Evolutionary conservation across 352 stramenopile genomes (phyloP), one percentile per base, ranked within the genome.

Genomic region (Globisporangium sylvaticum): DNA sequence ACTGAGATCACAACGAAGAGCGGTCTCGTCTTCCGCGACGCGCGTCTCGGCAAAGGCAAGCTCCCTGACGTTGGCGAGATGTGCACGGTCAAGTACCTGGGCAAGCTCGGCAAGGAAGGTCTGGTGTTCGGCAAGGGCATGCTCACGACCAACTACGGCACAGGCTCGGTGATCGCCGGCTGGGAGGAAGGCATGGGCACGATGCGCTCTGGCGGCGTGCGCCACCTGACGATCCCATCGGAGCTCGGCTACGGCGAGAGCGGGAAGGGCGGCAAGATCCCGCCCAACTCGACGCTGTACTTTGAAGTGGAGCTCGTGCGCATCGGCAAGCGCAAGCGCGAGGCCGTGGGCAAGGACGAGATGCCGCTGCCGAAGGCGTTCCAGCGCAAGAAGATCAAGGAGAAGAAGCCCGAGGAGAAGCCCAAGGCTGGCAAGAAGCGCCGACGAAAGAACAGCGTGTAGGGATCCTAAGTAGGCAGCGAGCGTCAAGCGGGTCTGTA

Each of bases 291-390:
- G 67, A 92, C 84, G 71, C 75, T 94, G 12, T 81, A 79, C 58
- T 94, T 94, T 53, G 86, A 92, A 48, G 83, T 94, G 39, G 86
- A 92, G 63, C 76, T 94, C 46, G 74, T 94, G 59, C 81, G 85
- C 58, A 80, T 91, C 32, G 85, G 85, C 65, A 91, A 89, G 65
- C 83, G 82, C 56, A 88, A 91, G 71, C 80, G 83, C 39, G 83
- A 89, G 37, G 48, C 62, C 3, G 65, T 91, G 15, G 75, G 69
- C 1, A 79, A 88, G 31, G 80, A 89, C 64, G 85, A 93, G 22
- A 73, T 91, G 10, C 83, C 85, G 31, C 66, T 93, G 48, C 85
- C 85, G 18, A 91, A 74, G 56, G 72, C 83, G 20, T 93, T 91
- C 77, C 78, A 90, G 74, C 81, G 85, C 65, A 89, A 91, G 66